Percentiles rank a stretch among this genome's conserved stretches.
These are phyloP conservation scores for Phellopilus nigrolimitatus DNA, from an alignment of 1,284 basidiomycete species.

Conservation along the genomic window DNA sequence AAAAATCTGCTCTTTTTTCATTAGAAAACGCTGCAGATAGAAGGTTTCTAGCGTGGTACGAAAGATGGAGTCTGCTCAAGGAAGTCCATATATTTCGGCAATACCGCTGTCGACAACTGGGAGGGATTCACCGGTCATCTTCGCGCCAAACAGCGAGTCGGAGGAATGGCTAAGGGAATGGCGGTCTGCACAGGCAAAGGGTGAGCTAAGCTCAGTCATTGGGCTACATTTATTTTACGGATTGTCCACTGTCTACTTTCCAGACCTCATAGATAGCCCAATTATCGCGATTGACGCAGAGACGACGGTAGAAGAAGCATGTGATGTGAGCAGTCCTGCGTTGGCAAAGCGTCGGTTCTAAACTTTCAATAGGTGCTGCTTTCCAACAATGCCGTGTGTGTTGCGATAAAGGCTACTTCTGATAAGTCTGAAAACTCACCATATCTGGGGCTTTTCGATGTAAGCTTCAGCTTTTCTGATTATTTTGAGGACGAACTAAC, in stretches of 20 bases:
- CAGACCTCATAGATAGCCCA: constrained; percentile 63
- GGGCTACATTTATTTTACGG: not conserved
- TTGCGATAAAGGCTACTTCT: constrained; percentile 50
- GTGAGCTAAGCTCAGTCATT: constrained; percentile 32
- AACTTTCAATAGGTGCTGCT: constrained; percentile 48
- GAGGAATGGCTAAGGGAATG: constrained; percentile 57
- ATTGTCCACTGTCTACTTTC: not conserved
- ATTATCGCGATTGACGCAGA: constrained; percentile 61
- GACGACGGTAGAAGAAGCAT: constrained; percentile 72
- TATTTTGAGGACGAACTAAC: no score
- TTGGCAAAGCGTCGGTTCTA: not conserved
- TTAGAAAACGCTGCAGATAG: no score
- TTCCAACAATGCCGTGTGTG: constrained; percentile 54
- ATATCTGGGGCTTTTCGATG: constrained; percentile 69
- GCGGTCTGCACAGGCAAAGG: constrained; percentile 49
- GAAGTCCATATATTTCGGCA: not conserved
- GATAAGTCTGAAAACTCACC: constrained; percentile 29
- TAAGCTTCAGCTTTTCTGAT: constrained; percentile 31
- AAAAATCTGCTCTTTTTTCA: no score
- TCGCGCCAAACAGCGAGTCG: constrained; percentile 38
- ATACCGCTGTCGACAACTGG: constrained; percentile 7
- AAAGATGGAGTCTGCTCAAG: not conserved
- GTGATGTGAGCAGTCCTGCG: constrained; percentile 48
- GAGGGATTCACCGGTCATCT: constrained; percentile 27
- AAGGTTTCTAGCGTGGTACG: no score